Base-by-base conservation (phyloP, 768 basidiomycete species). In the Suillus occidentalis region DNA sequence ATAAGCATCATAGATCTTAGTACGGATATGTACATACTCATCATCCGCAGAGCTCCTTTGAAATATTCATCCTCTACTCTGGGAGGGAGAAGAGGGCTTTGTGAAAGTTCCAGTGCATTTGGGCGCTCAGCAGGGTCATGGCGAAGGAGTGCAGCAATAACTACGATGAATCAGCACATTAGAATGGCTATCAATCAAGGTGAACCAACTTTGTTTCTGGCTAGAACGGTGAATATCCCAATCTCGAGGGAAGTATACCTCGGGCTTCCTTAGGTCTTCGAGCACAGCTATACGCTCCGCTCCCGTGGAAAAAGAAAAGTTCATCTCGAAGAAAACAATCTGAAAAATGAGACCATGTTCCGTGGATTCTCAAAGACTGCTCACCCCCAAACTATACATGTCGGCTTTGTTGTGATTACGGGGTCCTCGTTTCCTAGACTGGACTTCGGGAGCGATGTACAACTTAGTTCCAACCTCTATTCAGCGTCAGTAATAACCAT, bases 251-350 rank as follows among this genome's bases (percentile, higher is more conserved):
- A 97, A 95, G 60, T 84, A 81, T 31, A 96, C 86, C 18, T 83
- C 78, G 0, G 89, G 88, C 69, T 86, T 89, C 31, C 96, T 80
- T 36, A 97, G 72, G 59, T 89, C 87, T 69, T 92, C 91, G 0
- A 98, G 83, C 25, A 95, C 94, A 1, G 84, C 87, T 45, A 92
- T 91, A 25, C 95, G 87, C 72, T 98, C 95, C 22, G 91, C 84
- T 2, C 86, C 88, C 0, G 95, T 97, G 13, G 85, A 79, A 77
- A 97, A 94, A 20, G 80, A 71, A 76, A 89, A 93, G 75, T 94
- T 95, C 95, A 97, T 97, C 79, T 98, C 96, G 71, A 98, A 97
- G 77, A 97, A 97, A 16, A 97, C 95, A 68, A 98, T 89, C 93
- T 95, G 66, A 25, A 42, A 65, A 45, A 52, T 59, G 18, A 25